These are phyloP conservation scores for Carpinus viminea DNA, from an alignment of 306 rosid genomes.

Conservation along the genomic window DNA sequence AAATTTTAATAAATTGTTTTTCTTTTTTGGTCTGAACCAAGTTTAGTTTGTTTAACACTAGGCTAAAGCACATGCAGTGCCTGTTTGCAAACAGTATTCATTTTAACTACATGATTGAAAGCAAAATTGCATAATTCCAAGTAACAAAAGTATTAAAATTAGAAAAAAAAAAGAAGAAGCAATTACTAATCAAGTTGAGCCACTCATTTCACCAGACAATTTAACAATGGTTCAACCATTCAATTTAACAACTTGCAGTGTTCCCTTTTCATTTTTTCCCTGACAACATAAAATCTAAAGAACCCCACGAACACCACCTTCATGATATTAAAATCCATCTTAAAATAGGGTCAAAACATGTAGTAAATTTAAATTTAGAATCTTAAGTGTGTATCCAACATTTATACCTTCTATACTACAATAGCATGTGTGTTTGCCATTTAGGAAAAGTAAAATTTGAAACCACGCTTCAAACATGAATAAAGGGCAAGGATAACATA, in stretches of 20 bases:
- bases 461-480: background rate
- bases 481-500: conserved; percentile 7
- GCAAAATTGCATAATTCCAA: background rate
- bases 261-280: background rate
- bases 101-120: background rate
- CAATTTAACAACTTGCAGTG: background rate
- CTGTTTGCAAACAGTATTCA: background rate
- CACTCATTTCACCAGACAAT: background rate
- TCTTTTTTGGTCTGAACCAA: background rate
- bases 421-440: background rate
- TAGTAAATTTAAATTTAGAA: background rate
- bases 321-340: background rate
- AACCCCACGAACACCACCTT: background rate
- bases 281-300: background rate
- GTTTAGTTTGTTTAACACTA: background rate
- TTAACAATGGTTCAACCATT: background rate
- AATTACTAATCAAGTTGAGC: background rate
- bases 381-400: background rate
- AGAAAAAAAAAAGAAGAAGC: background rate
- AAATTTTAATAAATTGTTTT: background rate
- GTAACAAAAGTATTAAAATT: background rate
- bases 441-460: background rate
- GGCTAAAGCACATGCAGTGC: background rate
- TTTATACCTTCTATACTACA: background rate
- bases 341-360: background rate